Conservation (phyloP, 1,284 basidiomycete genomes). For the Anthracocystis walkeri region DNA sequence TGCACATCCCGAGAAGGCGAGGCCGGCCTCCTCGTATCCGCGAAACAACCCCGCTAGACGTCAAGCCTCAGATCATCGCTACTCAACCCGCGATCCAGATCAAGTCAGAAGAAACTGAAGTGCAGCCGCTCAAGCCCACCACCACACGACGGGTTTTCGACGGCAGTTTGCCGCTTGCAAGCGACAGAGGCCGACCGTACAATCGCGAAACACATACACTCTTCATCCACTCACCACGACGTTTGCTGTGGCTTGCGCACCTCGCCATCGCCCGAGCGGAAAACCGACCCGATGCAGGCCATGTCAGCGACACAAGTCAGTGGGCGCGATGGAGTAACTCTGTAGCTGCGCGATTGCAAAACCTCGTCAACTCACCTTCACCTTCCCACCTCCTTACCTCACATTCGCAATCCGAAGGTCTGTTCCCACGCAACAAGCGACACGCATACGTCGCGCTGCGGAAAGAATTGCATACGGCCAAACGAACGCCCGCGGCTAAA, state of each 20-base stretch:
- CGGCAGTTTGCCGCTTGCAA: conserved; percentile 12
- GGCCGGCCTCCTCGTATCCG: conserved; percentile 21
- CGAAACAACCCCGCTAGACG: conserved; percentile 1
- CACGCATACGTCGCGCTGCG: conserved; percentile 21
- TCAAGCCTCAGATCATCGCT: not conserved
- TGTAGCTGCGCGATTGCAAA: conserved; percentile 10
- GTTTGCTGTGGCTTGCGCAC: conserved; percentile 25
- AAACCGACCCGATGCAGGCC: not conserved
- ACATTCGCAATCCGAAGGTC: conserved; percentile 15
- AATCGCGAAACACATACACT: conserved; percentile 33
- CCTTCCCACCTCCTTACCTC: conserved; percentile 5
- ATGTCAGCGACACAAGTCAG: not conserved
- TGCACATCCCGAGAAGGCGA: conserved; percentile 6
- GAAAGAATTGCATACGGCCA: conserved; percentile 15
- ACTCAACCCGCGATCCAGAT: not conserved
- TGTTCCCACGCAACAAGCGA: conserved; percentile 29
- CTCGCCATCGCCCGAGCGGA: conserved; percentile 12
- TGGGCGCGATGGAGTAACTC: conserved; percentile 34
- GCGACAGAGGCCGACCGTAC: conserved; percentile 10
- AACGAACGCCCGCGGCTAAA: conserved; percentile 8
- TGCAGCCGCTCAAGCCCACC: too few species aligned
- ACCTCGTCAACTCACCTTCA: not conserved
- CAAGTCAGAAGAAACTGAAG: conserved; percentile 13
- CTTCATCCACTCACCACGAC: conserved; percentile 22
- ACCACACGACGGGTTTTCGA: not conserved